A percentile compares a stretch with the other conserved stretches of the same genome.
Conservation (phyloP, 1,284 basidiomycete genomes). For the Megacollybia platyphylla region DNA sequence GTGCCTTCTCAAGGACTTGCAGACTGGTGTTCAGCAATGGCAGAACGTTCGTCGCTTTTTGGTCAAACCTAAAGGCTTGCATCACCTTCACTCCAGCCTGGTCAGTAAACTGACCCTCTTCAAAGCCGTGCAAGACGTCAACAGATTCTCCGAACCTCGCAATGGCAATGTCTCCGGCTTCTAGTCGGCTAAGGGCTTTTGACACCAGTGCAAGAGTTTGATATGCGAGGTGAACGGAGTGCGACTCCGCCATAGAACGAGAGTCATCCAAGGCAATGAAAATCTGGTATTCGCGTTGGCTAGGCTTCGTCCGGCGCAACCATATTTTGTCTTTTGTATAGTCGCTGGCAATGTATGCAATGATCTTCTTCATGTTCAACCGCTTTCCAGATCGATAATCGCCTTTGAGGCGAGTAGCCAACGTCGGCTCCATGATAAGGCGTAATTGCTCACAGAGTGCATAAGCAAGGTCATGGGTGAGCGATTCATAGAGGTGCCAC, state of each 20-base stretch:
- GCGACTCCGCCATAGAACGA: constrained; percentile 90
- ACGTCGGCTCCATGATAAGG: constrained; percentile 90
- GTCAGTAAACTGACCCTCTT: constrained; percentile 68
- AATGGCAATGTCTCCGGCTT: constrained; percentile 90
- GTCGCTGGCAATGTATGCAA: constrained; percentile 96
- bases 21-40: constrained; percentile 80
- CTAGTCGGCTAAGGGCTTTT: constrained; percentile 83
- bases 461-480: constrained; percentile 88
- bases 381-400: constrained; percentile 98
- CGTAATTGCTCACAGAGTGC: constrained; percentile 93
- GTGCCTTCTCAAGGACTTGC: constrained; percentile 61
- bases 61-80: constrained; percentile 81
- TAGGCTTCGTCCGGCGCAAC: constrained; percentile 90
- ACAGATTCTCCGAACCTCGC: constrained; percentile 85
- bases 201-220: constrained; percentile 90
- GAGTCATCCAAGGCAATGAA: constrained; percentile 94
- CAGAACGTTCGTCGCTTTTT: constrained; percentile 85
- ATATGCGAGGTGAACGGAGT: constrained; percentile 89
- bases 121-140: constrained; percentile 84
- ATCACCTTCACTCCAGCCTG: constrained; percentile 73
- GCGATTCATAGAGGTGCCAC: constrained; percentile 84
- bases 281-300: constrained; percentile 92
- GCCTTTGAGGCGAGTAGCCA: constrained; percentile 89
- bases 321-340: constrained; percentile 99
- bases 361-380: constrained; percentile 99